phyloP scores from a whole-genome alignment of 176 grass and related monocot genomes.

The Aegilops bicornis region DNA sequence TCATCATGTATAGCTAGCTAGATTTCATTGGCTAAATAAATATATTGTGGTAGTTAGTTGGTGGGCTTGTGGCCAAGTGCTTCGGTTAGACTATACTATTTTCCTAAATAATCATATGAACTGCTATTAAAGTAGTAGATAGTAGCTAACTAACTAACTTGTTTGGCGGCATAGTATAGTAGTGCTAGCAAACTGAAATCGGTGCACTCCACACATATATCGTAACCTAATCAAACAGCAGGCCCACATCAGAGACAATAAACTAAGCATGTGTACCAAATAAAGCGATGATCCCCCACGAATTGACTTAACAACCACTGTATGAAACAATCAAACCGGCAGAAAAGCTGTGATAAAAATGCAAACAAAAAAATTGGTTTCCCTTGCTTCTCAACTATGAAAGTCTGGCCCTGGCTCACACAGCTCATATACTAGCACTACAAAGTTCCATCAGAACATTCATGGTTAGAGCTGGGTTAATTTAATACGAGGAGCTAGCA shows the following conservation, averaged over 20 bases:
- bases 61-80: background rate
- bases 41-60: background rate
- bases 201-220: background rate
- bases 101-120: background rate
- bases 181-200: background rate
- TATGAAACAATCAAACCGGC: background rate
- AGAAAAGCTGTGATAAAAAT: background rate
- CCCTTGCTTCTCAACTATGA: background rate
- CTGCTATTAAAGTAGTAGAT: background rate
- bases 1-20: background rate
- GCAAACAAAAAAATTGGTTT: background rate
- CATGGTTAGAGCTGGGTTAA: background rate
- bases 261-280: background rate
- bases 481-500: background rate
- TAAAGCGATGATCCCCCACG: background rate
- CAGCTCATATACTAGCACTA: background rate
- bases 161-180: background rate
- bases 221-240: background rate
- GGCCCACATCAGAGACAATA: background rate
- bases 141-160: background rate
- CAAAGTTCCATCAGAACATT: background rate
- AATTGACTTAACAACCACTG: background rate
- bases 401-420: background rate
- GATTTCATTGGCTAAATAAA: background rate
- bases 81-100: background rate